Base-by-base conservation (phyloP, 345 rosid species). In the Hibiscus mutabilis region DNA sequence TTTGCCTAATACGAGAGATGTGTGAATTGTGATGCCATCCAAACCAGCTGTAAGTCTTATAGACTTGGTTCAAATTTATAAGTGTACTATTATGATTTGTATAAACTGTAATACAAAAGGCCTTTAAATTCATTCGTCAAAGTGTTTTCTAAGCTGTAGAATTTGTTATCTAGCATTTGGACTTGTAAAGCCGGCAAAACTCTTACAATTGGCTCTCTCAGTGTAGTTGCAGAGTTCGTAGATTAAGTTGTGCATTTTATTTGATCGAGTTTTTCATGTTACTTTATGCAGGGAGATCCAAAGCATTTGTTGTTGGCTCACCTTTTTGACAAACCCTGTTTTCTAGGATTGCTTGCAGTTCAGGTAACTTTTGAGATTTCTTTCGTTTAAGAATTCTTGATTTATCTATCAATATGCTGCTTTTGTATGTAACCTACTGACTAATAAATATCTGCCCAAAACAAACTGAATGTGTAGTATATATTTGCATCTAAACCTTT, bases 311-410 rank as follows among this genome's bases (percentile, higher is more conserved):
- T 91, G 79, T 79, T 95, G 74, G 99, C 96, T 60, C 99, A 91
- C 74, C 93, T 91, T 62, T 91, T 95, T 67, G 99, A 95, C 79
- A 94, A 94, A 76, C 98, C 98, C 44, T 94, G 98, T 81, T 94
- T 94, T 79, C 90, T 94, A 11, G 98, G 98, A 2, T 76, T 87
- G 76, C 97, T 95, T 27, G 99, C 97, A 16, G 66, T 89, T 18
- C 85, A 89, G 89, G 93, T 86, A 75, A 68, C 47, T 73, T 53
- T n/a, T 9, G 25, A 53, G 46, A 3, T 49, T 70, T 53, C 53
- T 62, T 56, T 35, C 21, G 31, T 55, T 69, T 35, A 5, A 18
- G 4, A 12, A 2, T 6, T 69, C 3, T 18, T 35, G 4, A 31
- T 15, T 52, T 52, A 14, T 19, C 4, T 13, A 35, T 70, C 24